These are phyloP conservation scores for Amphichorda felina DNA, from an alignment of 2,329 filamentous ascomycete genomes.

Conservation along the genomic window DNA sequence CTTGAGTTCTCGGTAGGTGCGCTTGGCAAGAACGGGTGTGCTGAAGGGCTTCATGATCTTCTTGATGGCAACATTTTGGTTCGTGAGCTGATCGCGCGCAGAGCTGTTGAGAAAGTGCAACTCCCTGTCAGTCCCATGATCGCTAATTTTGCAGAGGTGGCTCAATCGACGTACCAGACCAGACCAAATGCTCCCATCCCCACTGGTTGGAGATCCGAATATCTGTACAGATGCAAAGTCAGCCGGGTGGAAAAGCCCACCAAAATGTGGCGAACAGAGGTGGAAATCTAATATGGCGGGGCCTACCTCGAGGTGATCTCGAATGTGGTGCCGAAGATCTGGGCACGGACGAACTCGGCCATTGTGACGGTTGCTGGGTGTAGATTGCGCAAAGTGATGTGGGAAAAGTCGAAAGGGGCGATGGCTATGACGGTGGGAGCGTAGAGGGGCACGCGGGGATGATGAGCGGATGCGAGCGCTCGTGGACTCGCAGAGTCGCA, in stretches of 20 bases:
- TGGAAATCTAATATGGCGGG: too few relatives aligned
- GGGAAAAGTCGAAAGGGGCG: too few relatives aligned
- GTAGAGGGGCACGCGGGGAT: too few relatives aligned
- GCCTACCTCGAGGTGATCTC: conserved; percentile 94
- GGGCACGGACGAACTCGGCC: conserved; percentile 98
- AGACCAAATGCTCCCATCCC: conserved; percentile 98
- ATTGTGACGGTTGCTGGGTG: conserved; percentile 40
- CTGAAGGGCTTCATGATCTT: conserved; percentile 99
- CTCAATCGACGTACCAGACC: conserved; percentile 63
- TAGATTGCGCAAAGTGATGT: too few relatives aligned
- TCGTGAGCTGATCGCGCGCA: conserved; percentile 93
- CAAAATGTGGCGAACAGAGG: too few relatives aligned
- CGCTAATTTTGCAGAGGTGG: too few relatives aligned
- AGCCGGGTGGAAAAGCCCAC: not conserved
- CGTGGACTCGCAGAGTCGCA: too few relatives aligned
- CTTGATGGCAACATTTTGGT: conserved; percentile 94
- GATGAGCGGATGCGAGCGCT: too few relatives aligned
- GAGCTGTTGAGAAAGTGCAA: conserved; percentile 48
- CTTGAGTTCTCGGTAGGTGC: conserved; percentile 96
- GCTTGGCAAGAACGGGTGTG: conserved; percentile 95
- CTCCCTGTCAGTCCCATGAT: not conserved
- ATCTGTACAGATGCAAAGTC: conserved; percentile 40
- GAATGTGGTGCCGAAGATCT: conserved; percentile 99
- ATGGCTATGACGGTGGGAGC: too few relatives aligned
- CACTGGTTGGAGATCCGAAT: conserved; percentile 94